phyloP scores from a whole-genome alignment of 2,329 filamentous ascomycete species.

The Venturia asperata region DNA sequence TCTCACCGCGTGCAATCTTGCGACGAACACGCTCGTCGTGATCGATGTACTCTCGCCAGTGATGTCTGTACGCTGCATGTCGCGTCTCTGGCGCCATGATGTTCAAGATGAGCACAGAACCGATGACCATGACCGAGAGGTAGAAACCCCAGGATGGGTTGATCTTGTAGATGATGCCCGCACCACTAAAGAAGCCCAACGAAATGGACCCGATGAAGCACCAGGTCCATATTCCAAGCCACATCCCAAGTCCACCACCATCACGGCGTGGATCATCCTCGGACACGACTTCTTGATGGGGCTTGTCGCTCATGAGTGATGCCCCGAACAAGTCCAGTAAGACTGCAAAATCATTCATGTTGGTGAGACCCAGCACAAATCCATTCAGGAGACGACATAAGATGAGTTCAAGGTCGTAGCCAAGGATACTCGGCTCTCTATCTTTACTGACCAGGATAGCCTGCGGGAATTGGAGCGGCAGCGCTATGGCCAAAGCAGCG shows the following conservation, averaged over 20 bases:
- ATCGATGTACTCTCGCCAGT: slow-evolving; percentile 56
- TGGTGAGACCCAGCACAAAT: slow-evolving; percentile 63
- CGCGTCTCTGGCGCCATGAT: slow-evolving; percentile 66
- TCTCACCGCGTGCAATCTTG: slow-evolving; percentile 61
- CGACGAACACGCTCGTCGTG: slow-evolving; percentile 41
- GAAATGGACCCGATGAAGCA: slow-evolving; percentile 66
- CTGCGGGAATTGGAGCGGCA: slow-evolving; percentile 70
- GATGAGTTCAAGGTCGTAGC: slow-evolving; percentile 56
- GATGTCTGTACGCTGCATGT: slow-evolving; percentile 60
- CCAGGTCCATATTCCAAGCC: slow-evolving; percentile 73
- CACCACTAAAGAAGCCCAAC: slow-evolving; percentile 65
- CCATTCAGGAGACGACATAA: slow-evolving; percentile 60
- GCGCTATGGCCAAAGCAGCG: slow-evolving; percentile 57
- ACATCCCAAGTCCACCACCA: slow-evolving; percentile 72
- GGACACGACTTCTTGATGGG: slow-evolving; percentile 65
- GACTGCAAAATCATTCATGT: slow-evolving; percentile 67
- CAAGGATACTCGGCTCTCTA: slow-evolving; percentile 49
- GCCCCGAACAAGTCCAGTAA: slow-evolving; percentile 70
- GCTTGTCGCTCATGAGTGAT: slow-evolving; percentile 63
- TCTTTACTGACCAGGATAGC: slow-evolving; percentile 56
- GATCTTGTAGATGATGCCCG: slow-evolving; percentile 57
- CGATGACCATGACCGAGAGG: slow-evolving; percentile 60
- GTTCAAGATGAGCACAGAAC: slow-evolving; percentile 59
- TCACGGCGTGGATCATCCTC: slow-evolving; percentile 63
- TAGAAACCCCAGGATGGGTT: slow-evolving; percentile 71